phyloP scores from a whole-genome alignment of 2,329 filamentous ascomycete genomes.

The Xenosphaeropsis pyriputrescens region DNA sequence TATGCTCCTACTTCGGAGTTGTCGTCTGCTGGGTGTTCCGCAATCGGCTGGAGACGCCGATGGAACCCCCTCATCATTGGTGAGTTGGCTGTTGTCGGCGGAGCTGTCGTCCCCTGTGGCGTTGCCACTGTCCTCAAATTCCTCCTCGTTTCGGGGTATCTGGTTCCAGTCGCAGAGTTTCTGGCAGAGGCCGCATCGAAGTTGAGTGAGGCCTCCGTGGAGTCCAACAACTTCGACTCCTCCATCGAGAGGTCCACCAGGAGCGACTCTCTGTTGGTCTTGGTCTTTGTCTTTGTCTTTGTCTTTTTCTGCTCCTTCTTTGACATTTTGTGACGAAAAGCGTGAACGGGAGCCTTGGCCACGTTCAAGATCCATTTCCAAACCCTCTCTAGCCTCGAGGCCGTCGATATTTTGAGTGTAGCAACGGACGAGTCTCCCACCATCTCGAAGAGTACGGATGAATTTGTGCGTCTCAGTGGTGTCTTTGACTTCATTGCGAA shows the following conservation, averaged over 20 bases:
- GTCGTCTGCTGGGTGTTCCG: background rate
- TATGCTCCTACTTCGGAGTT: no score
- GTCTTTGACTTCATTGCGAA: slow-evolving; percentile 36
- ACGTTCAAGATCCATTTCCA: slow-evolving; percentile 44
- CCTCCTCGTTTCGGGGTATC: slow-evolving; percentile 22
- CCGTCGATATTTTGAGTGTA: slow-evolving; percentile 68
- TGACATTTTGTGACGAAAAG: slow-evolving; percentile 34
- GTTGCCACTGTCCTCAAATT: background rate
- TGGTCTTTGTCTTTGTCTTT: slow-evolving; percentile 10
- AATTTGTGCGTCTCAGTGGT: slow-evolving; percentile 56
- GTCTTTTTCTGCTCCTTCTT: slow-evolving; percentile 16
- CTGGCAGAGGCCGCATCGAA: slow-evolving; percentile 49
- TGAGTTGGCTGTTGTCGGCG: background rate
- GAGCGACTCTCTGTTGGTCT: slow-evolving; percentile 7
- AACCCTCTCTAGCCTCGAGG: slow-evolving; percentile 55
- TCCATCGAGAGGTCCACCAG: slow-evolving; percentile 7
- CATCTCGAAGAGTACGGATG: slow-evolving; percentile 50
- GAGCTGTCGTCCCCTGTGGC: background rate
- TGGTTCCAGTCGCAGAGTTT: slow-evolving; percentile 45
- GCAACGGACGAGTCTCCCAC: slow-evolving; percentile 53
- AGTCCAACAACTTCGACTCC: slow-evolving; percentile 42
- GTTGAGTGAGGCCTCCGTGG: slow-evolving; percentile 50
- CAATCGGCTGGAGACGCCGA: background rate
- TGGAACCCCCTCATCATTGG: background rate
- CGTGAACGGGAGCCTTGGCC: slow-evolving; percentile 47